Evolutionary conservation across 768 basidiomycete genomes (phyloP).

Genomic region (Boletus huronensis): DNA sequence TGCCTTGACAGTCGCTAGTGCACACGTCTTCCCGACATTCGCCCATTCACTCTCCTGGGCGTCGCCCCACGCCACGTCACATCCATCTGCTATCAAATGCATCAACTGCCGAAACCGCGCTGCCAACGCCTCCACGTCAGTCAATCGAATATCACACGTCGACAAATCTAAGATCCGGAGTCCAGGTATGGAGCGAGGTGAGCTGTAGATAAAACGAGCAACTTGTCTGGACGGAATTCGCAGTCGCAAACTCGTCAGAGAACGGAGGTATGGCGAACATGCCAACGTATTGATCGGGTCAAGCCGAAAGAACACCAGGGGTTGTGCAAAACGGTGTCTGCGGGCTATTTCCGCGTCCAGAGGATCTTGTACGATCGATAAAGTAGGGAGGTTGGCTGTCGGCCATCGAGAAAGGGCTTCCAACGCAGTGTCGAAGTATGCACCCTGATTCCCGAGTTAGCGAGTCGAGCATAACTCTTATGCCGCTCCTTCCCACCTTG

Average conservation of each 20-base stretch:
- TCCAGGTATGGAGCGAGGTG: slow-evolving; percentile 35
- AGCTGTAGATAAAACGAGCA: slow-evolving; percentile 37
- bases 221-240: slow-evolving; percentile 69
- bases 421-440: slow-evolving; percentile 79
- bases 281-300: slow-evolving; percentile 50
- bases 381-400: slow-evolving; percentile 32
- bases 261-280: slow-evolving; percentile 39
- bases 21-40: slow-evolving; percentile 58
- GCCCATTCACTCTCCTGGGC: slow-evolving; percentile 53
- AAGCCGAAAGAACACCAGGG: slow-evolving; percentile 80
- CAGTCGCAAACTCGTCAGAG: slow-evolving; percentile 57
- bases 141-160: slow-evolving; percentile 54
- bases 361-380: slow-evolving; percentile 70
- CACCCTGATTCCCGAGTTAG: slow-evolving; percentile 45
- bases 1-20: slow-evolving; percentile 55
- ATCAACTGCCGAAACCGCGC: slow-evolving; percentile 47
- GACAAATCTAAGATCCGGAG: slow-evolving; percentile 73
- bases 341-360: slow-evolving; percentile 40
- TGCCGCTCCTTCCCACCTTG: slow-evolving; percentile 40
- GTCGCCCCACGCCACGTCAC: slow-evolving; percentile 51
- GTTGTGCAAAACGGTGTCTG: slow-evolving; percentile 64
- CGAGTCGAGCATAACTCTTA: not conserved
- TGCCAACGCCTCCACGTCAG: slow-evolving; percentile 54
- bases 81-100: slow-evolving; percentile 71
- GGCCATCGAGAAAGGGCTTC: slow-evolving; percentile 65